These are phyloP conservation scores for Penicillium coprophilum DNA, from an alignment of 495 filamentous ascomycete genomes.

Conservation along the genomic window DNA sequence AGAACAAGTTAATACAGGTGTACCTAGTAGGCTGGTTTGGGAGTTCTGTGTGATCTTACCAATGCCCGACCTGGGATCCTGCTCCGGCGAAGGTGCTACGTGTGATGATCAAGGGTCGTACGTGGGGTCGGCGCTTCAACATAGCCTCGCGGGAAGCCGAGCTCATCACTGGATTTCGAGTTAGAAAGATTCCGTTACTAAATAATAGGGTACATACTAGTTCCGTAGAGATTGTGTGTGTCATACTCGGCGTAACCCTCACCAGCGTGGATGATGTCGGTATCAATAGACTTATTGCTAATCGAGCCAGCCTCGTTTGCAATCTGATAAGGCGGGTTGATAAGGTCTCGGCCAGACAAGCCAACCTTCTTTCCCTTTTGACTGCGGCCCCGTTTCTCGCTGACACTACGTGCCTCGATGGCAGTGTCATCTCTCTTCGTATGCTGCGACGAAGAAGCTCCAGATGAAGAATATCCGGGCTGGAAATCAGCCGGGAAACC, in stretches of 20 bases:
- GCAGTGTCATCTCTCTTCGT: background rate
- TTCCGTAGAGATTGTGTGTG: slow-evolving; percentile 83
- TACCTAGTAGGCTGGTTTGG: background rate
- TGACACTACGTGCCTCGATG: background rate
- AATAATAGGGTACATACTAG: slow-evolving; percentile 44
- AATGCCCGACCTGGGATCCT: slow-evolving; percentile 76
- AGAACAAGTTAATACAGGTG: background rate
- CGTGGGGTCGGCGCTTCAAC: slow-evolving; percentile 62
- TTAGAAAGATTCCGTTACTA: slow-evolving; percentile 1
- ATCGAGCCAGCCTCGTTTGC: slow-evolving; percentile 69
- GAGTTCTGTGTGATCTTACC: slow-evolving; percentile 40
- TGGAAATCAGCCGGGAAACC: slow-evolving; percentile 74
- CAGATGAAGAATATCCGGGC: slow-evolving; percentile 37
- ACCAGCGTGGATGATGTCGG: slow-evolving; percentile 68
- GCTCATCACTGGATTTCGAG: slow-evolving; percentile 65
- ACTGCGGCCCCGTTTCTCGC: slow-evolving; percentile 9
- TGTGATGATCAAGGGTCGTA: slow-evolving; percentile 77
- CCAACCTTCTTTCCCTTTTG: slow-evolving; percentile 44
- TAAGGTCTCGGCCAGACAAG: slow-evolving; percentile 62
- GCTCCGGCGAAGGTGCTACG: slow-evolving; percentile 82
- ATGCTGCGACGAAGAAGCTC: slow-evolving; percentile 13
- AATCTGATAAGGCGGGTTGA: slow-evolving; percentile 74
- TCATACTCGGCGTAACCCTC: slow-evolving; percentile 72
- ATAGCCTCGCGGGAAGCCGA: slow-evolving; percentile 64
- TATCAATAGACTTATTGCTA: slow-evolving; percentile 71